phyloP scores from a whole-genome alignment of 2,329 filamentous ascomycete genomes.

The Rutstroemia sp. region DNA sequence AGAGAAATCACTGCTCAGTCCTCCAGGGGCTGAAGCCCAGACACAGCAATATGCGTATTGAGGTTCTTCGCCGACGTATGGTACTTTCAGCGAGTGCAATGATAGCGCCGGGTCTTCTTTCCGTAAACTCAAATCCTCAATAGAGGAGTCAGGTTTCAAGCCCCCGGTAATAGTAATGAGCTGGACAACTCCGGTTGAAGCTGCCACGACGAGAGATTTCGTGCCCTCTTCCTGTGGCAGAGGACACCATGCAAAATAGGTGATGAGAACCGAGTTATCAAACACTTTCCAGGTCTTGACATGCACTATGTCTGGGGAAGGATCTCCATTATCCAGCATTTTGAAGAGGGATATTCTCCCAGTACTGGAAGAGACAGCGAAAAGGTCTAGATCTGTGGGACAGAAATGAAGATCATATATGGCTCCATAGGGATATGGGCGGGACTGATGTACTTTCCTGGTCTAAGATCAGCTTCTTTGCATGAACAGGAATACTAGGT shows the following conservation, averaged over 20 bases:
- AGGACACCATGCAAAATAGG: slow-evolving; percentile 17
- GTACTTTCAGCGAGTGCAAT: slow-evolving; percentile 4
- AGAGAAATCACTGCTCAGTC: neutral
- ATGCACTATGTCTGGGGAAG: slow-evolving; percentile 27
- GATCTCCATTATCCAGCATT: slow-evolving; percentile 28
- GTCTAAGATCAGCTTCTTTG: slow-evolving; percentile 10
- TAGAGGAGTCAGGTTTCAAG: neutral
- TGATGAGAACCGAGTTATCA: slow-evolving; percentile 23
- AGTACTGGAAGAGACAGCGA: slow-evolving; percentile 74
- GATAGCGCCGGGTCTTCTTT: slow-evolving; percentile 4
- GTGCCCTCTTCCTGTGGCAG: neutral
- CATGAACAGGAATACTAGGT: neutral
- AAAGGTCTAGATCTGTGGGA: slow-evolving; percentile 44
- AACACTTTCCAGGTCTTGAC: slow-evolving; percentile 44
- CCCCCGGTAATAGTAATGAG: slow-evolving; percentile 1
- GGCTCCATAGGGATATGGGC: slow-evolving; percentile 56
- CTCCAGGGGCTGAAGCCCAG: slow-evolving; percentile 1
- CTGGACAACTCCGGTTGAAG: slow-evolving; percentile 8
- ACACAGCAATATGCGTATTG: slow-evolving; percentile 9
- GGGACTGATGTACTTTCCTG: slow-evolving; percentile 50
- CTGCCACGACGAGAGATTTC: neutral
- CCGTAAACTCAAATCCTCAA: neutral
- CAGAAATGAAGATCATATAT: slow-evolving; percentile 83
- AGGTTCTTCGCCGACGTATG: slow-evolving; percentile 6
- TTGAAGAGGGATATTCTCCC: slow-evolving; percentile 60